Evolutionary conservation across 306 rosid species (phyloP), one percentile per base, ranked within the genome.

Genomic region (Corylus americana): DNA sequence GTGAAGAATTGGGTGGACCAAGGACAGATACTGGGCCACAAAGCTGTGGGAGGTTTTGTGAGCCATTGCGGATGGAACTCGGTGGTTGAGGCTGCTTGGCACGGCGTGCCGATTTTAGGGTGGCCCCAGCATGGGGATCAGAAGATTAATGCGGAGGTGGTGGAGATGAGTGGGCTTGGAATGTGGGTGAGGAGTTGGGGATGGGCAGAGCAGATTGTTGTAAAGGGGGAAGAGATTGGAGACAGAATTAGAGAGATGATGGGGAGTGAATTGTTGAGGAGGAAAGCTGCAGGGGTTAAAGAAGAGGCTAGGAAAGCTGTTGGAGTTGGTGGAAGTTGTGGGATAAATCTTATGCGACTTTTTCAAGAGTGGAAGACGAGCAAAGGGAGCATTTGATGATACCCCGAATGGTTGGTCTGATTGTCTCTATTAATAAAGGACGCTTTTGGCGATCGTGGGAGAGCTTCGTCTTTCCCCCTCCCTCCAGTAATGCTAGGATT

Each of bases 1-100:
- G 73, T 88, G 70, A 88, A 78, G 29, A 48, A 59, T 5, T 91
- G 92, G 91, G 91, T 85, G 17, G 80, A 85, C 35, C 92, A 91
- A 78, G 42, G 51, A 17, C 77, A 82, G 14, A 80, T 89, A 45
- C 44, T 88, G 42, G 74, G 75, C 5, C 89, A 91, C 61, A 73
- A 12, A 8, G 83, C 88, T 8, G 79, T 91, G 61, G 88, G 88
- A 6, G 88, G 91, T 13, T 88, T 90, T 71, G 29, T 90, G 51
- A 86, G 89, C 81, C 94, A 90, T n/a, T 79, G 86, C 55, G 94
- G 94, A 8, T 86, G 91, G 87, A 90, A 86, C n/a, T 90, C 92
- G 5, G 62, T 82, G 27, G 39, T 70, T 4, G 95, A 91, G 55
- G 92, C 92, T 1, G 86, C 84, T 0, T 72, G 76, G 72, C 18